Evolutionary conservation across 495 filamentous ascomycete genomes (phyloP).

Genomic region (Lasiosphaeris hirsuta): DNA sequence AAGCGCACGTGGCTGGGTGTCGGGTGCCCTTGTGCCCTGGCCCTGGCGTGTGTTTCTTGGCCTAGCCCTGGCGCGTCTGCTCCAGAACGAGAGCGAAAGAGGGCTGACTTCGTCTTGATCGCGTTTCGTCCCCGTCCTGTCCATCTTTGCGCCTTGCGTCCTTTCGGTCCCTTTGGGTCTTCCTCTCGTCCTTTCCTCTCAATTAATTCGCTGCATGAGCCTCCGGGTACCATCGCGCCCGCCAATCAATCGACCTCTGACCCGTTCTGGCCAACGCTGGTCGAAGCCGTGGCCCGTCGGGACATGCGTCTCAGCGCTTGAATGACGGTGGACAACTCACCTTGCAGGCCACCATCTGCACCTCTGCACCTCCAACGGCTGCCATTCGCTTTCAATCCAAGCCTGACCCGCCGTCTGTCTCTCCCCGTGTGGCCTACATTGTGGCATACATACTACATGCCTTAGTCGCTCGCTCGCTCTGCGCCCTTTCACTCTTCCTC

Average conservation of each 20-base stretch:
- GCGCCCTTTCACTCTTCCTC: background rate
- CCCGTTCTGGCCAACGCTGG: background rate
- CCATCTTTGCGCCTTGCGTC: no score
- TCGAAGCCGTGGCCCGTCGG: conserved; percentile 1
- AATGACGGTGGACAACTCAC: conserved; percentile 47
- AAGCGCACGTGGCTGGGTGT: conserved; percentile 10
- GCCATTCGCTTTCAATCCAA: conserved; percentile 28
- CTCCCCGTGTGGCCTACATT: background rate
- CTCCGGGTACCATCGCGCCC: no score
- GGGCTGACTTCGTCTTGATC: no score
- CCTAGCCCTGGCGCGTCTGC: conserved; percentile 9
- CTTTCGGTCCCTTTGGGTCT: no score
- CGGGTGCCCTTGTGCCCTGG: no score
- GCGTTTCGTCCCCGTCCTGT: no score
- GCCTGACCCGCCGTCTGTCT: conserved; percentile 15
- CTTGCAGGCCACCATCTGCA: conserved; percentile 44
- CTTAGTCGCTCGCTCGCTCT: conserved; percentile 3
- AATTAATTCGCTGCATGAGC: no score
- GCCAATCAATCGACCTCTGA: no score
- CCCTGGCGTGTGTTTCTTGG: no score
- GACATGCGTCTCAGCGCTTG: conserved; percentile 22
- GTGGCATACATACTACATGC: conserved; percentile 22
- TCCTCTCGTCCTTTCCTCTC: no score
- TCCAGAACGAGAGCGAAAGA: no score
- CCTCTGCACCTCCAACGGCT: conserved; percentile 42